A percentile compares a stretch with the other conserved stretches of the same genome.
phyloP scores from a whole-genome alignment of 2,329 filamentous ascomycete genomes.

The Hypoxylon sp. region DNA sequence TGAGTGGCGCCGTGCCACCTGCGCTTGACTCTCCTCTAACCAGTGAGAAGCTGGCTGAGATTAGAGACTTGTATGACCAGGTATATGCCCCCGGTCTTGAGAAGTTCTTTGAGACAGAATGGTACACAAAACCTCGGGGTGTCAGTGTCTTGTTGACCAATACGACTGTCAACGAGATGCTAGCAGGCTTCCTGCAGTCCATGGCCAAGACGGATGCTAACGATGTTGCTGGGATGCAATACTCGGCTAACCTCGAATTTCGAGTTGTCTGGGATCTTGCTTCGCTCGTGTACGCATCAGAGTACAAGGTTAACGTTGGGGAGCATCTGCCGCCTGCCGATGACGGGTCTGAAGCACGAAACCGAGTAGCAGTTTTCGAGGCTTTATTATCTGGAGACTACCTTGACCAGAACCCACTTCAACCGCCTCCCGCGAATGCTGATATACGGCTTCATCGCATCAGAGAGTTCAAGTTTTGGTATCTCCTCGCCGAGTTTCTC shows the following conservation, averaged over 20 bases:
- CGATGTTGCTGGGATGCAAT: slow-evolving; percentile 67
- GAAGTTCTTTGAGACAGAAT: slow-evolving; percentile 84
- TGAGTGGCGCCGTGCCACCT: slow-evolving; percentile 72
- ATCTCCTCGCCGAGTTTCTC: slow-evolving; percentile 79
- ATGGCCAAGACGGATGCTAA: slow-evolving; percentile 65
- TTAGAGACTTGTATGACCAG: slow-evolving; percentile 79
- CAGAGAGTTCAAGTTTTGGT: slow-evolving; percentile 86
- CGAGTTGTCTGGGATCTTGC: slow-evolving; percentile 73
- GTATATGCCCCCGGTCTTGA: slow-evolving; percentile 83
- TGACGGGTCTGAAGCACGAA: slow-evolving; percentile 74
- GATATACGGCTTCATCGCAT: slow-evolving; percentile 69
- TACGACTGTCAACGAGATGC: slow-evolving; percentile 73
- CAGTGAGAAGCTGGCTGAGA: slow-evolving; percentile 72
- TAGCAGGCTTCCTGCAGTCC: slow-evolving; percentile 74
- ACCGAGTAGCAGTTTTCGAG: slow-evolving; percentile 82
- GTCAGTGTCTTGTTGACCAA: slow-evolving; percentile 65
- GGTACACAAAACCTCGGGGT: slow-evolving; percentile 74
- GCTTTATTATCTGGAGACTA: slow-evolving; percentile 80
- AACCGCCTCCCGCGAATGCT: slow-evolving; percentile 63
- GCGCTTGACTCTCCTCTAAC: slow-evolving; percentile 67
- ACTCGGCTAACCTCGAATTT: slow-evolving; percentile 69
- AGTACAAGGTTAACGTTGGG: slow-evolving; percentile 55
- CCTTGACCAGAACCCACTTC: slow-evolving; percentile 70
- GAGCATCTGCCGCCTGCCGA: slow-evolving; percentile 66
- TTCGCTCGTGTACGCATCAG: slow-evolving; percentile 61